Conservation (phyloP, 495 filamentous ascomycete species). For the Penicillium simplicissimum region DNA sequence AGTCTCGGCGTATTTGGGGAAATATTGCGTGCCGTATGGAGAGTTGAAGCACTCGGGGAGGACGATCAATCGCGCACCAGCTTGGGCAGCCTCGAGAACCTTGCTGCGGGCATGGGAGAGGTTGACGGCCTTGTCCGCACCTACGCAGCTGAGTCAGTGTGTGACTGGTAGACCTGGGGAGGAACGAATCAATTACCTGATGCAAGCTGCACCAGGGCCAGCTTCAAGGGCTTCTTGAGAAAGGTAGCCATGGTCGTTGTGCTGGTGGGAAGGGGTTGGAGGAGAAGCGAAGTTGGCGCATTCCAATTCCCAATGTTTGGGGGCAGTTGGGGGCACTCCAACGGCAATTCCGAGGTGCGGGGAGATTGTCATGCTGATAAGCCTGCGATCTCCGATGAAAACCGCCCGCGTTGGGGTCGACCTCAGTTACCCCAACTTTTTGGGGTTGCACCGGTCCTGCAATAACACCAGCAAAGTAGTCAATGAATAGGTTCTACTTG, state of each 20-base stretch:
- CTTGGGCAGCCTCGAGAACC: conserved; percentile 75
- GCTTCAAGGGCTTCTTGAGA: conserved; percentile 73
- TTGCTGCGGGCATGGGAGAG: conserved; percentile 76
- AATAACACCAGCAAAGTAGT: too few relatives aligned
- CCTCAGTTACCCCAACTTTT: neutral
- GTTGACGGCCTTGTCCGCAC: conserved; percentile 81
- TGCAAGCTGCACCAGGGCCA: conserved; percentile 81
- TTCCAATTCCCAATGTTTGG: neutral
- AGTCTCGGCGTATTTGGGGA: conserved; percentile 87
- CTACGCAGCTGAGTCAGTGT: conserved; percentile 34
- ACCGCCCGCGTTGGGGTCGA: neutral
- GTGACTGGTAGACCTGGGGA: neutral
- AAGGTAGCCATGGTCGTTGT: conserved; percentile 49
- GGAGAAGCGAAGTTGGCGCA: neutral
- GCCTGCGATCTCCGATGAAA: neutral
- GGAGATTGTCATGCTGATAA: neutral
- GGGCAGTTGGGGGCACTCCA: conserved; percentile 3
- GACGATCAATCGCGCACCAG: conserved; percentile 65
- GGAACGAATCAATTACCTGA: conserved; percentile 47
- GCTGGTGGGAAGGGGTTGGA: neutral
- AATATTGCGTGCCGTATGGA: conserved; percentile 89
- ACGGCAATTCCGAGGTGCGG: conserved; percentile 6
- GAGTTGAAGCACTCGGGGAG: conserved; percentile 94
- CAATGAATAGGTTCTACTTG: too few relatives aligned
- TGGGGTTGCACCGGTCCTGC: too few relatives aligned